These are phyloP conservation scores for Uncinocarpus reesii DNA, from an alignment of 2,329 filamentous ascomycete genomes.

Conservation along the genomic window DNA sequence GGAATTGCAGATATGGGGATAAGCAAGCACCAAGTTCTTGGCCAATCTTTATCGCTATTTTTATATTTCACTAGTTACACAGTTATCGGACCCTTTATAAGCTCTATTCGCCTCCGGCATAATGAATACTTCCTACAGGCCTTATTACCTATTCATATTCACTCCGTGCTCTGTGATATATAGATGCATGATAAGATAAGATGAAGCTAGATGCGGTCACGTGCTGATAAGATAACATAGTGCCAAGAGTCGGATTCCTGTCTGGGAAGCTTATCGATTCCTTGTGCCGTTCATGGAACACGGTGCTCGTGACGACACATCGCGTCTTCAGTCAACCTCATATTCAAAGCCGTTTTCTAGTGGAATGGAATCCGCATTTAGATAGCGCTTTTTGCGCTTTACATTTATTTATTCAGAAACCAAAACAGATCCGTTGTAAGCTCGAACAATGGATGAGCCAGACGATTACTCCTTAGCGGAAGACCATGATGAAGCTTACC, in stretches of 20 bases:
- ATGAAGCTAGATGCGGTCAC: background rate
- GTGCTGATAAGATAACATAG: conserved; percentile 4
- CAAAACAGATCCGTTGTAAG: background rate
- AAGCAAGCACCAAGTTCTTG: no score
- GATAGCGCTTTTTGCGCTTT: conserved; percentile 2
- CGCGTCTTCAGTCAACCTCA: background rate
- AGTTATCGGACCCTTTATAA: no score
- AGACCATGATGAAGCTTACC: background rate
- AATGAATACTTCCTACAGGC: no score
- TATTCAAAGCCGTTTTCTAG: background rate
- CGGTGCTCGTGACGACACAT: background rate
- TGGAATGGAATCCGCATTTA: background rate
- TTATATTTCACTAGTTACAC: no score
- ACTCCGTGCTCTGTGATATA: background rate
- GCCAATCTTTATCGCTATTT: no score
- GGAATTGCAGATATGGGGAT: no score
- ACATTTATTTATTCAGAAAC: background rate
- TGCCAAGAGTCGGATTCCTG: conserved; percentile 2
- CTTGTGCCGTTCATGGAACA: no score
- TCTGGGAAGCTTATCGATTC: conserved; percentile 5
- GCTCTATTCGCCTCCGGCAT: no score
- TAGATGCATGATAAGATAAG: conserved; percentile 10
- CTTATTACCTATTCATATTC: background rate
- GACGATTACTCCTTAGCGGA: conserved; percentile 22
- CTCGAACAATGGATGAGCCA: conserved; percentile 23